Evolutionary conservation across 2,329 filamentous ascomycete species (phyloP).

Genomic region (Cryphonectria carpinicola): DNA sequence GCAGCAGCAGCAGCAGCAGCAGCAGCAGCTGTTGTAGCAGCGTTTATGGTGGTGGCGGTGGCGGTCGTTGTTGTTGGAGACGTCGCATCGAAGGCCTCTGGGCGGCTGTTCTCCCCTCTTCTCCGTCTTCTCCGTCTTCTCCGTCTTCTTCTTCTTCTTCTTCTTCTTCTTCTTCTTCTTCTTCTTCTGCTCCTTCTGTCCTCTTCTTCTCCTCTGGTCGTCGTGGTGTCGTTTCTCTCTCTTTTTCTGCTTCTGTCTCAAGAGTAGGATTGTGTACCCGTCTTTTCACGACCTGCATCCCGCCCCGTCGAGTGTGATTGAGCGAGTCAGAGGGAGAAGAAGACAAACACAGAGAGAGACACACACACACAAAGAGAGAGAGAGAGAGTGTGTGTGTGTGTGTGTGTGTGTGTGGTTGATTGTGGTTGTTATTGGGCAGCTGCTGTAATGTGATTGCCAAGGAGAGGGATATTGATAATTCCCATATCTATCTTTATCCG

Average conservation of each 20-base stretch:
- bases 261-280: background rate
- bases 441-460: background rate
- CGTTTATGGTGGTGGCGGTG: background rate
- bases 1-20: background rate
- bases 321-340: background rate
- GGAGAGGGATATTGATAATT: background rate
- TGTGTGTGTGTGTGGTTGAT: background rate
- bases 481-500: slow-evolving; percentile 3
- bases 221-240: background rate
- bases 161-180: background rate
- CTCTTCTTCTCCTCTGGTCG: background rate
- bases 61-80: background rate
- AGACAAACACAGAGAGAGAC: too few relatives aligned
- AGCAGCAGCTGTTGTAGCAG: background rate
- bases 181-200: background rate
- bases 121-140: too few relatives aligned
- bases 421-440: background rate
- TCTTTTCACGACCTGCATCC: background rate
- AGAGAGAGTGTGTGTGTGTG: background rate
- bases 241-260: background rate
- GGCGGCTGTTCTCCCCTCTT: background rate
- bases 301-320: background rate
- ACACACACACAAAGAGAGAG: too few relatives aligned
- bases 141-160: background rate
- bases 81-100: background rate